Evolutionary conservation across 441 rosid genomes (phyloP), one percentile per base, ranked within the genome.

Genomic region (Pelargonium hybrid): DNA sequence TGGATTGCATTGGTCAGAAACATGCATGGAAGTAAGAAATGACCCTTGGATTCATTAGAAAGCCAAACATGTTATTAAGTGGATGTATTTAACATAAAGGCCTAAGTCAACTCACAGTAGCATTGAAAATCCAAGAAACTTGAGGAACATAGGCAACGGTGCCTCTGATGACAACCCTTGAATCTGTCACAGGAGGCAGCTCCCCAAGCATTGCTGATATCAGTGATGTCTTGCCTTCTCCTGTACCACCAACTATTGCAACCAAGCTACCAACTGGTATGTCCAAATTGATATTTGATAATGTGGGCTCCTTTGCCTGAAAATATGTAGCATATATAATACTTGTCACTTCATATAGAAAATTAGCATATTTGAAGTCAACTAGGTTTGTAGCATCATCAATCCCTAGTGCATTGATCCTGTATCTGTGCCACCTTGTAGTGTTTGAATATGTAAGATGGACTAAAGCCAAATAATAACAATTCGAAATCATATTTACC

Each of bases 51-150:
- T 64, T 63, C 43, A 63, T 17, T 63, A 26, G 66, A 29, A 34
- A 65, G 25, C 68, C 14, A 37, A 65, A 37, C 21, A 2, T 37
- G 48, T 41, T 39, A 11, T 37, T 7, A 37, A 56, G 62, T 69
- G 41, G n/a, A 23, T 50, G 21, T 66, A 74, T n/a, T 17, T 73
- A 43, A 18, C 73, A 39, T 31, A 70, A 20, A 74, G 66, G 29
- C 69, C 73, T 67, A 41, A 5, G 66, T 59, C 34, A 77, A 84
- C 90, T 72, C 84, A 94, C 98, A 59, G 98, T 90, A 54, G 95
- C 97, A 83, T 91, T 93, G 78, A 93, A 93, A 80, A 93, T 93
- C 96, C 96, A 93, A 18, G 97, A 93, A 79, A 91, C 87, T 84
- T 93, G 98, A 76, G 98, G 95, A 79, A 90, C 96, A 87, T 93